Evolutionary conservation across 2,329 filamentous ascomycete species (phyloP), one percentile per base, ranked within the genome.

Genomic region (Alternaria gansuensis): DNA sequence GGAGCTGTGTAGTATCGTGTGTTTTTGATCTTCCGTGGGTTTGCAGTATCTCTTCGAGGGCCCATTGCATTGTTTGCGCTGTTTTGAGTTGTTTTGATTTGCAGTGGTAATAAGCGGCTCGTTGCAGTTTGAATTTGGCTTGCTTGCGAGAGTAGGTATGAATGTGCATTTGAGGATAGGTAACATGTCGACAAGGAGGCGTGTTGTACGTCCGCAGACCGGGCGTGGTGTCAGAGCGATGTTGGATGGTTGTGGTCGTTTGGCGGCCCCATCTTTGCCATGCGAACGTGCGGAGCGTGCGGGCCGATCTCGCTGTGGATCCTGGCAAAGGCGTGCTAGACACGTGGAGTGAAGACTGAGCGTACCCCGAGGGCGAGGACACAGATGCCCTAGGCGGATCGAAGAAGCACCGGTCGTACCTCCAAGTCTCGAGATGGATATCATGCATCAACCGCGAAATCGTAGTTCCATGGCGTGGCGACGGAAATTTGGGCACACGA

Each of bases 231-330:
- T 24, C 21, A 23, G 21, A 13, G n/a, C 29, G 31, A 23, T 36
- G 31, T 46, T 54, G 21, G 39, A 39, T 45, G 39, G n/a, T 24
- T 13, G 26, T 33, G 54, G 37, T 37, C 39, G 39, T 51, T 36
- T 3, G 28, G 48, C 29, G 33, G 50, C 54, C 49, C 50, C 43
- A 34, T 57, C 29, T 39, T 54, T 53, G 26, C 50, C 39, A 48
- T 57, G 54, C 50, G 29, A 57, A 57, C 54, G 21, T n/a, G 54
- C 54, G 54, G 54, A 51, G 33, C 50, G 24, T 31, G 54, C 51
- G 54, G 54, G 48, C 36, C 54, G 37, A 44, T 37, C 37, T 51
- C 31, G 23, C 24, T 17, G 48, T 26, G 24, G 31, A 51, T 41
- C 14, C 43, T 8, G 29, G 29, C 10, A 46, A 1, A 46, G 4